Evolutionary conservation across 805 yeast genomes (phyloP), one percentile per base, ranked within the genome.

Genomic region (Saturnispora zaruensis): DNA sequence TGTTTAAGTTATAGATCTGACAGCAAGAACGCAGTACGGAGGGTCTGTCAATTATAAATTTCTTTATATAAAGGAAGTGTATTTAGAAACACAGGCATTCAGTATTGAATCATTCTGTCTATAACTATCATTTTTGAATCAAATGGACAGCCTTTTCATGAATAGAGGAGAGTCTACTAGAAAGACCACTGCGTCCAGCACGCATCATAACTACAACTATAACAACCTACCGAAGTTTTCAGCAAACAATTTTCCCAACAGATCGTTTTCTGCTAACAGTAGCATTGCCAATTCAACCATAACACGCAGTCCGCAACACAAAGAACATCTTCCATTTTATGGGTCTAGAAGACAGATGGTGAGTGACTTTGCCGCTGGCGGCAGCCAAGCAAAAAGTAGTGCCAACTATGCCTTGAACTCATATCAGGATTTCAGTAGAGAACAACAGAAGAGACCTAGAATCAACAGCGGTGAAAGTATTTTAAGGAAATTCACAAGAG

Each of bases 161-260:
- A 25, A 45, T 23, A 45, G 26, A 21, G n/a, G 32, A 2, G 25
- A 16, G 33, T 21, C 38, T 24, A 16, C 16, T 11, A 25, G 48
- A 28, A 37, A 14, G 9, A 21, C 23, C 11, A 42, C 48, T 13
- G 43, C 48, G 20, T 49, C 55, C 2, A 25, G 36, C 4, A n/a
- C 28, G 20, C 38, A 18, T 28, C 53, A 36, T 20, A 41, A 45
- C 5, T 50, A 50, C 23, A 46, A 46, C 18, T 53, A 44, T 36
- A 44, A 49, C 13, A 54, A 51, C 16, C 21, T 55, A 18, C 58
- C 58, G 1, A 42, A 52, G 9, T 55, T 55, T 41, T 43, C 50
- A 16, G 41, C 45, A 14, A 48, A 41, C 24, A 42, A 37, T 8
- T 23, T 21, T 4, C 8, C 28, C 33, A 38, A 47, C 23, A 24